Conservation (phyloP, 371 early-diverging fungal genomes). For the Syncephalastrum sp. region DNA sequence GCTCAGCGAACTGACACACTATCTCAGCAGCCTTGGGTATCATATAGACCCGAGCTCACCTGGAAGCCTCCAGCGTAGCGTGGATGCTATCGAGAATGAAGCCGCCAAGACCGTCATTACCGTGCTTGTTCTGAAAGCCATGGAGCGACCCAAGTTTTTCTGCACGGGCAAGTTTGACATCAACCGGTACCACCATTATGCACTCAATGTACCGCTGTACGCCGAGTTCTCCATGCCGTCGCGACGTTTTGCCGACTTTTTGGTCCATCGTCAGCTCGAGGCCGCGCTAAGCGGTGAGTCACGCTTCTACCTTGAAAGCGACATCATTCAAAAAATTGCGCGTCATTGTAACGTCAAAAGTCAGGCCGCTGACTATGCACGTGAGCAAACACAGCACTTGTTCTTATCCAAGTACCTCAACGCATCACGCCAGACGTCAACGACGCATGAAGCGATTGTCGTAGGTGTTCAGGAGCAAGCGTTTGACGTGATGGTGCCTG, state of each 20-base stretch:
- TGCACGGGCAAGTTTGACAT: constrained; percentile 77
- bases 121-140: constrained; percentile 63
- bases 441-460: constrained; percentile 41
- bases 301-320: constrained; percentile 49
- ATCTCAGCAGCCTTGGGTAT: constrained; percentile 56
- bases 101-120: constrained; percentile 42
- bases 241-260: constrained; percentile 90
- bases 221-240: constrained; percentile 94
- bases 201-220: constrained; percentile 70
- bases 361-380: constrained; percentile 61
- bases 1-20: constrained; percentile 51
- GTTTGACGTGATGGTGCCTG: constrained; percentile 64
- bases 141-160: constrained; percentile 81
- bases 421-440: constrained; percentile 22
- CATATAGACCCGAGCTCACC: constrained; percentile 45
- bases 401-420: constrained; percentile 59
- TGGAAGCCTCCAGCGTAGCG: constrained; percentile 64
- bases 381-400: constrained; percentile 70
- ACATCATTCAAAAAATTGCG: constrained; percentile 49
- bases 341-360: constrained; percentile 70
- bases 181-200: constrained; percentile 65
- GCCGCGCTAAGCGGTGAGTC: constrained; percentile 29
- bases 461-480: constrained; percentile 49
- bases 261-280: constrained; percentile 84
- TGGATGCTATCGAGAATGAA: constrained; percentile 60